These are phyloP conservation scores for Stygiomarasmius scandens DNA, from an alignment of 1,284 basidiomycete genomes.

Conservation along the genomic window DNA sequence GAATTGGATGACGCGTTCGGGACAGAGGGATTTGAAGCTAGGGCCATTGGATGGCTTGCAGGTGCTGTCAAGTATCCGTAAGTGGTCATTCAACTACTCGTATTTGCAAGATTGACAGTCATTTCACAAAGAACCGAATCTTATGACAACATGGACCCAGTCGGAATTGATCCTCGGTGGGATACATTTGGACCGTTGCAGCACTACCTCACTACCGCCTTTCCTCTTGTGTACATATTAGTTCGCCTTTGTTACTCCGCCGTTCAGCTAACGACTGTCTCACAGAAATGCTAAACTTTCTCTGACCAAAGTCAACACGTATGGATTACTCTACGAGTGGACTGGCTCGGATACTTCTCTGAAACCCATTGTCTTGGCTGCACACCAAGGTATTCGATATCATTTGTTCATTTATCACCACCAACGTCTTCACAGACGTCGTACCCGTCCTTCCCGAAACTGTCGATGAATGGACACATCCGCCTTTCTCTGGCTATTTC, in stretches of 20 bases:
- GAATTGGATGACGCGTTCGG: slow-evolving; percentile 26
- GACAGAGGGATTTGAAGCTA: slow-evolving; percentile 32
- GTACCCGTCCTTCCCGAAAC: slow-evolving; percentile 55
- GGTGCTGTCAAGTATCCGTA: slow-evolving; percentile 38
- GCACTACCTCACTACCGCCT: slow-evolving; percentile 28
- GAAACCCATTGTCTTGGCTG: slow-evolving; percentile 59
- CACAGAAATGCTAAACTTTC: slow-evolving; percentile 40
- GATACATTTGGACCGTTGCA: slow-evolving; percentile 27
- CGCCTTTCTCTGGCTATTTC: slow-evolving; percentile 51
- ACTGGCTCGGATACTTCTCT: slow-evolving; percentile 49
- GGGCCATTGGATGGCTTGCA: slow-evolving; percentile 36
- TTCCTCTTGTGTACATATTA: slow-evolving; percentile 35
- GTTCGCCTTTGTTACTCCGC: background rate
- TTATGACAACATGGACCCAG: slow-evolving; percentile 24
- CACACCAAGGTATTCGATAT: slow-evolving; percentile 51
- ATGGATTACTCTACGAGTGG: slow-evolving; percentile 60
- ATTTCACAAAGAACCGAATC: slow-evolving; percentile 14
- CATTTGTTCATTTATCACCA: too few relatives aligned
- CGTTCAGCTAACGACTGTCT: background rate
- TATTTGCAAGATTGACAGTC: background rate
- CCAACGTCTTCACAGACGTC: slow-evolving; percentile 39
- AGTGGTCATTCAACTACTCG: slow-evolving; percentile 12
- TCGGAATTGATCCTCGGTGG: slow-evolving; percentile 31
- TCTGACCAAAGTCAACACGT: slow-evolving; percentile 48
- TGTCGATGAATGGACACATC: slow-evolving; percentile 45